These are phyloP conservation scores for Filobasidium floriforme DNA, from an alignment of 768 basidiomycete genomes.

Conservation along the genomic window DNA sequence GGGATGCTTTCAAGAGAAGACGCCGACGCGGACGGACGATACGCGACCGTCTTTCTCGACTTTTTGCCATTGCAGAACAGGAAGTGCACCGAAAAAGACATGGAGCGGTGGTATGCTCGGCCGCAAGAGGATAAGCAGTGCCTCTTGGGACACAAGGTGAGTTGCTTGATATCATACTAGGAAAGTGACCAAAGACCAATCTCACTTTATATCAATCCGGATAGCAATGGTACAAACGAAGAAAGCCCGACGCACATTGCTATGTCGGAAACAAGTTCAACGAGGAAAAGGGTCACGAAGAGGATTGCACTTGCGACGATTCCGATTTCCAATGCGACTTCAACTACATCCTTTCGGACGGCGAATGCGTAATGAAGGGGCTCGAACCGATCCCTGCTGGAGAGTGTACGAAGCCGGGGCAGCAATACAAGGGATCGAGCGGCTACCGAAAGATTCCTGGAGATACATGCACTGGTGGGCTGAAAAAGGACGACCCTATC, in stretches of 20 bases:
- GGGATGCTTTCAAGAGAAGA: slow-evolving; percentile 65
- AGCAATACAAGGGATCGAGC: slow-evolving; percentile 75
- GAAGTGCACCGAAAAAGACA: slow-evolving; percentile 65
- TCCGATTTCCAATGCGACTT: slow-evolving; percentile 95
- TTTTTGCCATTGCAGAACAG: slow-evolving; percentile 62
- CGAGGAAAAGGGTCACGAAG: slow-evolving; percentile 76
- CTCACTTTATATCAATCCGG: too few species aligned
- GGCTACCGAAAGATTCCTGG: slow-evolving; percentile 90
- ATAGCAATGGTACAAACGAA: slow-evolving; percentile 82
- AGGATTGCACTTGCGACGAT: slow-evolving; percentile 71
- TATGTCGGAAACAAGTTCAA: slow-evolving; percentile 83
- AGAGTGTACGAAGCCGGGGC: slow-evolving; percentile 50
- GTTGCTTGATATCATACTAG: slow-evolving; percentile 22
- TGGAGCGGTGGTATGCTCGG: slow-evolving; percentile 82
- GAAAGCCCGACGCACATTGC: slow-evolving; percentile 75
- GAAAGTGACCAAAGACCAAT: neutral
- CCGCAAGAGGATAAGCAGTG: slow-evolving; percentile 60
- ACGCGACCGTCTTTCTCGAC: slow-evolving; percentile 72
- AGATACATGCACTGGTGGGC: slow-evolving; percentile 66
- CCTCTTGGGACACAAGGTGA: slow-evolving; percentile 87
- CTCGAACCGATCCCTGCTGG: slow-evolving; percentile 78
- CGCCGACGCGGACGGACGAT: slow-evolving; percentile 52
- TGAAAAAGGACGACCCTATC: slow-evolving; percentile 61
- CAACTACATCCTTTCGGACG: slow-evolving; percentile 69
- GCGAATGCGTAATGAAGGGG: slow-evolving; percentile 72